phyloP scores from a whole-genome alignment of 2,329 filamentous ascomycete genomes.

The Penicillium verrucosum region DNA sequence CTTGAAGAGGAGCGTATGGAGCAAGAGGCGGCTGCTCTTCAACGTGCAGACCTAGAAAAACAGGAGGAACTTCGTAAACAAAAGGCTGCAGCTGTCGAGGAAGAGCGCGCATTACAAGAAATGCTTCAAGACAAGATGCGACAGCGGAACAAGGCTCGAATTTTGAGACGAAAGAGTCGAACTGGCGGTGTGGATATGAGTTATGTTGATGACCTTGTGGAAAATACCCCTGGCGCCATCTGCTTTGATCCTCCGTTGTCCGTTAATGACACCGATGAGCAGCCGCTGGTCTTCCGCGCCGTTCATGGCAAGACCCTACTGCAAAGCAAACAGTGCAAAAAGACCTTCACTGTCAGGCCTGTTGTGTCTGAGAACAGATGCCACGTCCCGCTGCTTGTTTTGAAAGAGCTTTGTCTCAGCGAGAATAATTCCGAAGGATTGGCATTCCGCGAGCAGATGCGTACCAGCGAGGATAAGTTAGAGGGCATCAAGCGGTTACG shows the following conservation, averaged over 20 bases:
- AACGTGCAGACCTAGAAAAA: conserved; percentile 49
- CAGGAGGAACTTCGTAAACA: conserved; percentile 49
- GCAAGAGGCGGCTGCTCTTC: conserved; percentile 69
- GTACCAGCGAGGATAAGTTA: conserved; percentile 71
- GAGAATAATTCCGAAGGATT: conserved; percentile 57
- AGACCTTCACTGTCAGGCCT: conserved; percentile 66
- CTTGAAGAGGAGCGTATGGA: conserved; percentile 83
- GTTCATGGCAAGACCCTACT: conserved; percentile 68
- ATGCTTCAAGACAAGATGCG: conserved; percentile 40
- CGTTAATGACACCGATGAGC: conserved; percentile 62
- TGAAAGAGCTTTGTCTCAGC: conserved; percentile 67
- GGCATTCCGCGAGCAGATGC: conserved; percentile 71
- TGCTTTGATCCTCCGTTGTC: conserved; percentile 47
- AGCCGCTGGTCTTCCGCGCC: conserved; percentile 64
- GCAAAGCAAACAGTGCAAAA: conserved; percentile 63
- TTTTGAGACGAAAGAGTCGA: conserved; percentile 40
- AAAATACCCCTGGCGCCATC: conserved; percentile 38
- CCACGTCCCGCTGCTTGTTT: conserved; percentile 60
- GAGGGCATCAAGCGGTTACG: conserved; percentile 70
- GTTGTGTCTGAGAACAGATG: conserved; percentile 55
- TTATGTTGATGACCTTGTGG: conserved; percentile 27
- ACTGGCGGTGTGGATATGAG: conserved; percentile 31
- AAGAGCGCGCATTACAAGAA: conserved; percentile 40
- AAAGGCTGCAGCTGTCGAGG: conserved; percentile 41
- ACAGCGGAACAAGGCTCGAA: conserved; percentile 39